A percentile compares a stretch with the other conserved stretches of the same genome.
Conservation (phyloP, 129 eudicot genomes). For the Saussurea involucrata region DNA sequence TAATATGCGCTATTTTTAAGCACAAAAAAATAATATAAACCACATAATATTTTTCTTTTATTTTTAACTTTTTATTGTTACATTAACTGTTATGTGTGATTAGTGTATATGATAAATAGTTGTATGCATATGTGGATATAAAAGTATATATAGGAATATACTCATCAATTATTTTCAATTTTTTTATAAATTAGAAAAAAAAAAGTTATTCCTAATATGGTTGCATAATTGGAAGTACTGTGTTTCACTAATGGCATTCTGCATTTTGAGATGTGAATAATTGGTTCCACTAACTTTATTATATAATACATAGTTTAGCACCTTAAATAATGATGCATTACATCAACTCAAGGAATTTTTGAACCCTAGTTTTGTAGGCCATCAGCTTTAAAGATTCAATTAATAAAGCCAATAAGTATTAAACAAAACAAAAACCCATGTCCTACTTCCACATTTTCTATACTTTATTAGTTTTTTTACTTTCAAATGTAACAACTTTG, state of each 20-base stretch:
- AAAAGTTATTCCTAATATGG: neutral
- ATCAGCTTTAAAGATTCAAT: slow-evolving; percentile 28
- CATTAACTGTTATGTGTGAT: no score
- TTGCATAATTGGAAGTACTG: slow-evolving; percentile 9
- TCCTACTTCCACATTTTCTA: slow-evolving; percentile 38
- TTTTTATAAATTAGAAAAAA: neutral
- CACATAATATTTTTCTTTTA: no score
- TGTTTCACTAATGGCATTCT: slow-evolving; percentile 22
- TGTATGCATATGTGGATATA: neutral
- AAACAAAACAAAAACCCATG: slow-evolving; percentile 5
- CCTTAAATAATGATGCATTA: slow-evolving; percentile 16
- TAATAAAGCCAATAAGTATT: neutral
- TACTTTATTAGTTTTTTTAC: neutral
- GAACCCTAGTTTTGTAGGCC: slow-evolving; percentile 58
- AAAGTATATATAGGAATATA: neutral
- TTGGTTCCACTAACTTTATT: slow-evolving; percentile 76
- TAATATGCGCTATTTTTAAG: neutral
- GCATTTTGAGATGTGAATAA: slow-evolving; percentile 32
- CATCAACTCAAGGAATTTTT: slow-evolving; percentile 45
- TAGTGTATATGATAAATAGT: neutral
- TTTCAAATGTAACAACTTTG: neutral
- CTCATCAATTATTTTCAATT: neutral
- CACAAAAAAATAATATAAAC: no score
- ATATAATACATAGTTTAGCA: slow-evolving; percentile 9
- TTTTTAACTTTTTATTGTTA: no score